Conservation (phyloP, 1,139 yeast species). For the Candida albicans region DNA sequence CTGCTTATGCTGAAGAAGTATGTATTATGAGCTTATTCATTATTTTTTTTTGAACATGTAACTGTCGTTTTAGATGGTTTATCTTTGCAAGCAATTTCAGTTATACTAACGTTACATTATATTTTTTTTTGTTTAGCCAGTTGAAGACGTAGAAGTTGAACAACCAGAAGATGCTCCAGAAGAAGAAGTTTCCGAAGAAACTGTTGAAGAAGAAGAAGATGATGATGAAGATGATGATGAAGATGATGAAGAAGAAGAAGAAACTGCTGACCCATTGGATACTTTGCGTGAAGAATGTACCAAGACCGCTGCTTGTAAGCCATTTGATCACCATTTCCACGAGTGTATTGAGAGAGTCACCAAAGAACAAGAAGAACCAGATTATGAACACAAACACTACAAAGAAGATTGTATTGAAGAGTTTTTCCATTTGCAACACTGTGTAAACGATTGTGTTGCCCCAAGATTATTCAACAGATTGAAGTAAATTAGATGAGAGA, state of each 20-base stretch:
- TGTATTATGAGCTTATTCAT: background rate
- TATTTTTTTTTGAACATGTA: too few relatives aligned
- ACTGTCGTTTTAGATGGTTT: too few relatives aligned
- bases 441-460: constrained; percentile 89
- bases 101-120: constrained; percentile 9
- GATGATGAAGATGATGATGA: constrained; percentile 73
- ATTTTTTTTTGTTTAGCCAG: constrained; percentile 16
- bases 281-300: constrained; percentile 68
- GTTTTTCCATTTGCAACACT: constrained; percentile 95
- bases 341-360: constrained; percentile 96
- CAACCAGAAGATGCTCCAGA: constrained; percentile 38
- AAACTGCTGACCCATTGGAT: constrained; percentile 66
- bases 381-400: constrained; percentile 73
- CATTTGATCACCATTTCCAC: constrained; percentile 82
- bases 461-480: constrained; percentile 86
- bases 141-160: constrained; percentile 47
- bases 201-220: constrained; percentile 59
- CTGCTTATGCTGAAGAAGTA: constrained; percentile 81
- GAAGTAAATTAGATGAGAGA: constrained; percentile 47
- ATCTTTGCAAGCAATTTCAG: too few relatives aligned
- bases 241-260: constrained; percentile 80
- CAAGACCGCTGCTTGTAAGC: constrained; percentile 66
- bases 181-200: constrained; percentile 35
- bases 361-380: constrained; percentile 79
- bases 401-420: constrained; percentile 98